Base-by-base conservation (phyloP, 1,284 basidiomycete species). In the Cerioporus squamosus region DNA sequence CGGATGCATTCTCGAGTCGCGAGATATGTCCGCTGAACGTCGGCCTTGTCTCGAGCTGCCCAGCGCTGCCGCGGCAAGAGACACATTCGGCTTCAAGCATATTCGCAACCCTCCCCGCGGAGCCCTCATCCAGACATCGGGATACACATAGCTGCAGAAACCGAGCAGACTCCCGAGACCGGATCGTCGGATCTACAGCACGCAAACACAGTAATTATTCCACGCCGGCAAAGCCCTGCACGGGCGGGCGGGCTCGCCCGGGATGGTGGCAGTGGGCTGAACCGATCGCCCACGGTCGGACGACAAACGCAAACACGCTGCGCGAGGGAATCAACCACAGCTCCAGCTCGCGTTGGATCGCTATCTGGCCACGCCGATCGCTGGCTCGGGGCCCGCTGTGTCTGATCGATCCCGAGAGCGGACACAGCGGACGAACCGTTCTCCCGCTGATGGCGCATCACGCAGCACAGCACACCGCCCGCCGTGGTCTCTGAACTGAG, bases 401-500 rank as follows among this genome's bases (percentile, higher is more conserved):
- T 6, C 7, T 10, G 47, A 44, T 23, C 44, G 54, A 56, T 51
- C 54, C 54, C 47, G 53, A 55, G 48, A 17, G 43, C 46, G 48
- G 33, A 33, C 31, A 23, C 14, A 20, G 44, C 48, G 54, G 33
- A 39, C 31, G 26, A 51, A 56, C 36, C 8, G 44, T 44, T 29
- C 36, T 33, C 24, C 44, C 55, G 20, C 36, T 57, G 55, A 60
- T 59, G 61, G 62, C 62, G 59, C 62, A 60, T 60, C 62, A 60
- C n/a, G 18, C 26, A 4, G 53, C 59, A 60, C 55, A 53, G 59
- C 59, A n/a, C n/a, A n/a, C n/a, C n/a, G n/a, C 44, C 24, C 38
- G 31, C 18, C 29, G 36, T 36, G 33, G 47, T 15, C 14, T 36
- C 29, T 1, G 18, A 39, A 23, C 14, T 36, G n/a, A n/a, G n/a